Evolutionary conservation across 2,329 filamentous ascomycete species (phyloP).

Genomic region (Hymenoscyphus scutula): DNA sequence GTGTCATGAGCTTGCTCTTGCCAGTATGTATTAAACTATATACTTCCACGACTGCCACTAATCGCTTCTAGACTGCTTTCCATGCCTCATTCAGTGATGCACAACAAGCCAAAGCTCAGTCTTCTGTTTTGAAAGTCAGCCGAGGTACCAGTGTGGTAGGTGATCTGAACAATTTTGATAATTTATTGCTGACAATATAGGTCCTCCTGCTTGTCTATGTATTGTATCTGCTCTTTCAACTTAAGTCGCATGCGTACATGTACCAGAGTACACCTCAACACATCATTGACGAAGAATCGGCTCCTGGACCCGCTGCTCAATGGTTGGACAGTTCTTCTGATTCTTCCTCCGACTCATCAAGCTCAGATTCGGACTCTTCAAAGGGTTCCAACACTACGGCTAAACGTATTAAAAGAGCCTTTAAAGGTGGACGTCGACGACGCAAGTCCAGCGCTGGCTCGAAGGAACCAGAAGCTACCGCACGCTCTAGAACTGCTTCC

Average conservation of each 20-base stretch:
- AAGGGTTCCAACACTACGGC: conserved; percentile 69
- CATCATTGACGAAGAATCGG: conserved; percentile 87
- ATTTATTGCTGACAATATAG: conserved; percentile 38
- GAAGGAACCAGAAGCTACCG: conserved; percentile 51
- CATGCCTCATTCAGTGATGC: conserved; percentile 76
- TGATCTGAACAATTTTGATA: conserved; percentile 22
- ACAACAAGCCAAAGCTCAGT: conserved; percentile 54
- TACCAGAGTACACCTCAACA: conserved; percentile 91
- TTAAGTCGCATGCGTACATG: conserved; percentile 89
- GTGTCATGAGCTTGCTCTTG: conserved; percentile 82
- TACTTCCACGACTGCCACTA: conserved; percentile 8
- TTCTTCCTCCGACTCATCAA: conserved; percentile 61
- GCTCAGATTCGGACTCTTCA: conserved; percentile 67
- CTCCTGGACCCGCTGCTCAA: conserved; percentile 78
- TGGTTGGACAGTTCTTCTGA: conserved; percentile 66
- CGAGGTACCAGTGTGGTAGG: conserved; percentile 82
- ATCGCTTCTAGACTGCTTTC: conserved; percentile 68
- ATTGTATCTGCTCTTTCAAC: conserved; percentile 83
- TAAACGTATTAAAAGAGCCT: conserved; percentile 72
- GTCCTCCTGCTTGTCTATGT: conserved; percentile 78
- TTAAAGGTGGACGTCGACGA: conserved; percentile 60
- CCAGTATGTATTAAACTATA: conserved; percentile 55
- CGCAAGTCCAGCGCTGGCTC: conserved; percentile 77
- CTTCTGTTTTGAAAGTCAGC: conserved; percentile 76
- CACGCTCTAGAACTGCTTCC: conserved; percentile 44